Evolutionary conservation across 1,284 basidiomycete genomes (phyloP), one percentile per base, ranked within the genome.

Genomic region (Quambalaria eucalypti): DNA sequence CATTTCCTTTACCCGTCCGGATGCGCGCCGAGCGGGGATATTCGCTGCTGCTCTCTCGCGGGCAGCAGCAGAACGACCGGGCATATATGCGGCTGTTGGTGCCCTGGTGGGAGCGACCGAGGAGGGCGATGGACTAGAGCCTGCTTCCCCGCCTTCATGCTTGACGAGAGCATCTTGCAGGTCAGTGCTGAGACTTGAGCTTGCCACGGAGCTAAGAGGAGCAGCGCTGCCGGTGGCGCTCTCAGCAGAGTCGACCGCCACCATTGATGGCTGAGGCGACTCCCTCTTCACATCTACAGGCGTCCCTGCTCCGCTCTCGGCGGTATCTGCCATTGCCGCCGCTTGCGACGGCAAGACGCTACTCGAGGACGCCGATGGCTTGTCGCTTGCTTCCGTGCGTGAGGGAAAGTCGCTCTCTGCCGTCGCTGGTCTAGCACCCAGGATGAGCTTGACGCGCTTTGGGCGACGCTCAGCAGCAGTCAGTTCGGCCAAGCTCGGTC

Each of bases 391-490:
- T 5, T n/a, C 16, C 4, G 21, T 14, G 4, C 36, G 36, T 14
- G 16, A n/a, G 16, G 16, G 16, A n/a, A 39, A 14, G 16, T 39
- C 36, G 16, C 21, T 21, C 36, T 39, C 36, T n/a, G 36, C 36
- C 10, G 36, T 39, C 10, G 36, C 16, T 4, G 36, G 36, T 10
- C 36, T 4, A 39, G 36, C 36, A n/a, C 28, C 38, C 8, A 54
- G 23, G 16, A 26, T 28, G 25, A 54, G 29, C 48, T 49, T 54
- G 46, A 54, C 52, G 9, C 52, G 30, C 46, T 33, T 48, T 6
- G 52, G 52, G 12, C 52, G 44, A 19, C 46, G 25, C n/a, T 50
- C 36, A 25, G 19, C 16, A 4, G 52, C 52, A 21, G 50, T 44
- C 23, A 54, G 44, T 26, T 54, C 52, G 36, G 52, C 28, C 21